Conservation (phyloP, 106 monocot genomes). For the Chionographis japonica region DNA sequence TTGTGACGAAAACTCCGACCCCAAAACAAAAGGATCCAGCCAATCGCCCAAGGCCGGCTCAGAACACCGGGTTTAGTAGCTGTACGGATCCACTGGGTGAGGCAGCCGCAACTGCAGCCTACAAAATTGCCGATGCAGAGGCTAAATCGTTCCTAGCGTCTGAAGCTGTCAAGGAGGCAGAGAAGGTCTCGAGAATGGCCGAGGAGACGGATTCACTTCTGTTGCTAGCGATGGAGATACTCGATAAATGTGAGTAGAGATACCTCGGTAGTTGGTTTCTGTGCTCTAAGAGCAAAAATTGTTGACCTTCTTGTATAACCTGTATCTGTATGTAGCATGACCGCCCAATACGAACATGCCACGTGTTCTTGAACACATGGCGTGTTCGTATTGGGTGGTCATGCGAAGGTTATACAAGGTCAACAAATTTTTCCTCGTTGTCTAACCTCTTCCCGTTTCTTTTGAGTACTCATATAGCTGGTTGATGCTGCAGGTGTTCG, state of each 20-base stretch:
- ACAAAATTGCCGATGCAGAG: conserved; percentile 80
- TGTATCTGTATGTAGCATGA: too few species aligned
- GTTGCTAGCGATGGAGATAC: conserved; percentile 56
- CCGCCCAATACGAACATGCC: too few species aligned
- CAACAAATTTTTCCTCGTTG: background rate
- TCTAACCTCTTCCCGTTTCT: background rate
- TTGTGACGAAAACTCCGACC: conserved; percentile 48
- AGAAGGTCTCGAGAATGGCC: conserved; percentile 59
- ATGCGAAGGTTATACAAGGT: too few species aligned
- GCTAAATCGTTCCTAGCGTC: conserved; percentile 72
- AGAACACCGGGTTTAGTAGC: conserved; percentile 10
- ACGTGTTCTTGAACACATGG: too few species aligned
- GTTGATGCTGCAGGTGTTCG: conserved; percentile 26
- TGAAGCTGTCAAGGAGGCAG: conserved; percentile 77
- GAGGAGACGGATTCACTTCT: conserved; percentile 74
- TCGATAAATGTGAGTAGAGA: conserved; percentile 55
- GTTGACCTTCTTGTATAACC: too few species aligned
- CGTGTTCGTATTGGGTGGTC: too few species aligned
- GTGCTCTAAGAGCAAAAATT: too few species aligned
- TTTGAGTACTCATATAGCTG: background rate
- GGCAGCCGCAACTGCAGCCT: conserved; percentile 44
- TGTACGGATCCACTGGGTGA: conserved; percentile 25
- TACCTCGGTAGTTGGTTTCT: too few species aligned
- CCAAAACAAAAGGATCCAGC: conserved; percentile 59
- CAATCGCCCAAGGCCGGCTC: conserved; percentile 15